These are phyloP conservation scores for Dunaliella sp. DNA, from an alignment of 139 green algal genomes.

Conservation along the genomic window DNA sequence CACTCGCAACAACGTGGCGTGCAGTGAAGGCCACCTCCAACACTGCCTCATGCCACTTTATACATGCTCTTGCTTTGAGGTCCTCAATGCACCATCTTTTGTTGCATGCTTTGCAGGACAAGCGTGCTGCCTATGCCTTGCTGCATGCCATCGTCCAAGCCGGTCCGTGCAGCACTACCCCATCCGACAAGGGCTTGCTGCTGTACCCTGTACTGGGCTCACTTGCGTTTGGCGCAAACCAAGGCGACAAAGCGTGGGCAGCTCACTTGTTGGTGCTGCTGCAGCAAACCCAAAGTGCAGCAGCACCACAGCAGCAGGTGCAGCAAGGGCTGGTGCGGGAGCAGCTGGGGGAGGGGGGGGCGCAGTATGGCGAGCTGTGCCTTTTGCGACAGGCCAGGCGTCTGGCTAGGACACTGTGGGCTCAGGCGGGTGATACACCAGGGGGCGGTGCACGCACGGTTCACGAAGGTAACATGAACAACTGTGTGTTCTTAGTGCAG, in stretches of 20 bases:
- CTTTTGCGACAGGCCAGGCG: background rate
- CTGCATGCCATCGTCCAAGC: constrained; percentile 11
- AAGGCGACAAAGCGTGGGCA: constrained; percentile 3
- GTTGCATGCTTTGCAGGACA: background rate
- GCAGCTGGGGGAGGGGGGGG: background rate
- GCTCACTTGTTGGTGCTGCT: constrained; percentile 13
- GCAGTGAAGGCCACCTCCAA: background rate
- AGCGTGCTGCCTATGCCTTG: constrained; percentile 2
- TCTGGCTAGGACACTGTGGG: constrained; percentile 18
- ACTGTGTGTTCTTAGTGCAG: too few species aligned
- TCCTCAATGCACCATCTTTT: too few species aligned
- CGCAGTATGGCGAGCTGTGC: constrained; percentile 19
- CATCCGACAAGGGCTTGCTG: constrained; percentile 8
- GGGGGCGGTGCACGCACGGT: background rate
- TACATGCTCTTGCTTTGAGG: too few species aligned
- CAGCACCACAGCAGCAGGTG: background rate
- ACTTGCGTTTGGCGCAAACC: constrained; percentile 17
- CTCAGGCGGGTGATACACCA: background rate
- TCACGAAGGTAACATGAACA: too few species aligned
- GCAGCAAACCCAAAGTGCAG: background rate
- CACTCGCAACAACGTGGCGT: background rate
- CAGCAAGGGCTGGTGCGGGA: background rate
- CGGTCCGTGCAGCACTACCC: background rate
- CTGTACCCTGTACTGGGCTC: constrained; percentile 20
- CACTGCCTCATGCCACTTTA: too few species aligned